These are phyloP conservation scores for Exophiala sideris DNA, from an alignment of 2,329 filamentous ascomycete genomes.

Conservation along the genomic window DNA sequence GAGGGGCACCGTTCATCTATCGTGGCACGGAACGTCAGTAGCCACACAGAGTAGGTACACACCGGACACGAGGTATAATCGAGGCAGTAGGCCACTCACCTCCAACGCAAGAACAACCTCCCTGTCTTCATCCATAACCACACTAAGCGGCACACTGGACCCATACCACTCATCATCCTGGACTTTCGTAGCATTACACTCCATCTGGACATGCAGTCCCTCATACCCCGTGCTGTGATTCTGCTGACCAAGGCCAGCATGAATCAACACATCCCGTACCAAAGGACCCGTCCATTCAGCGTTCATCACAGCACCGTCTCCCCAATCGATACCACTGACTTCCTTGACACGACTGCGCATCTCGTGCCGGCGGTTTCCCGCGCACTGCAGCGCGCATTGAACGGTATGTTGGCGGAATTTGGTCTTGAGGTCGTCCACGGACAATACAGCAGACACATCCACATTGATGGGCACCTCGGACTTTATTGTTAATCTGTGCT, in stretches of 20 bases:
- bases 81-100: slow-evolving; percentile 27
- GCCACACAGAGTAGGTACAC: not conserved
- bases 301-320: slow-evolving; percentile 59
- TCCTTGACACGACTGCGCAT: slow-evolving; percentile 60
- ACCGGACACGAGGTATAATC: not conserved
- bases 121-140: slow-evolving; percentile 42
- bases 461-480: slow-evolving; percentile 40
- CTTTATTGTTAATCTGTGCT: slow-evolving; percentile 42
- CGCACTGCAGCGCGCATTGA: slow-evolving; percentile 56
- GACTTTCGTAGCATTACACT: slow-evolving; percentile 48
- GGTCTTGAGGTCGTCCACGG: slow-evolving; percentile 44
- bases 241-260: slow-evolving; percentile 46
- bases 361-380: slow-evolving; percentile 58
- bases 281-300: slow-evolving; percentile 55
- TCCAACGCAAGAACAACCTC: slow-evolving; percentile 48
- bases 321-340: slow-evolving; percentile 59
- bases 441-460: slow-evolving; percentile 33
- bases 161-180: slow-evolving; percentile 59
- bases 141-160: slow-evolving; percentile 49
- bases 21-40: not conserved
- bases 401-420: slow-evolving; percentile 53
- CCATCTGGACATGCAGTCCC: slow-evolving; percentile 52
- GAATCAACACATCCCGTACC: slow-evolving; percentile 50
- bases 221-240: slow-evolving; percentile 29
- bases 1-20: slow-evolving; percentile 48